Conservation (phyloP, 495 filamentous ascomycete genomes). For the Xylaria longipes region DNA sequence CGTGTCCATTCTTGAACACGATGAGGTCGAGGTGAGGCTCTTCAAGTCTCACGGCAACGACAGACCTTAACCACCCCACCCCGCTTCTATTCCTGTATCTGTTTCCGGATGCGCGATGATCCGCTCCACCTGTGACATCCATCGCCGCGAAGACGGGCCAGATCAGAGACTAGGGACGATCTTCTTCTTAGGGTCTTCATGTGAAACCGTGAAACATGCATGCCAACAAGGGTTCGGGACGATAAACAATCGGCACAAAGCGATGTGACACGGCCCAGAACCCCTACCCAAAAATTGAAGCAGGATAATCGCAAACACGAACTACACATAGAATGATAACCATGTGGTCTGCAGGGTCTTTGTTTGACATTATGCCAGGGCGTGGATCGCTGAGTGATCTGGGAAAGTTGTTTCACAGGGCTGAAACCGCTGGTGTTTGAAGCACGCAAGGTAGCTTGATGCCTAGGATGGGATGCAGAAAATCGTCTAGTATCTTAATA, state of each 20-base stretch:
- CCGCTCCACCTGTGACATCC: conserved; percentile 13
- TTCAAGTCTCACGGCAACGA: conserved; percentile 14
- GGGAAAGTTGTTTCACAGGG: conserved; percentile 17
- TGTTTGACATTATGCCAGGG: conserved; percentile 5
- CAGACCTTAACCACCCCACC: conserved; percentile 11
- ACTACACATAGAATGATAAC: background rate
- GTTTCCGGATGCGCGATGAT: conserved; percentile 24
- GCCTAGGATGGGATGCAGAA: background rate
- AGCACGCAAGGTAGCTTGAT: conserved; percentile 16
- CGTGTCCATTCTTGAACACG: background rate
- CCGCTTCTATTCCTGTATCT: conserved; percentile 18
- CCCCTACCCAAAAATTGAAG: conserved; percentile 2
- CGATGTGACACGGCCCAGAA: conserved; percentile 22
- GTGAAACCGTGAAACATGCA: conserved; percentile 24
- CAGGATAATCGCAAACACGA: conserved; percentile 15
- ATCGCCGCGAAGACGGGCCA: conserved; percentile 14
- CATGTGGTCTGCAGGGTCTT: conserved; percentile 20
- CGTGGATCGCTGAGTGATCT: conserved; percentile 13
- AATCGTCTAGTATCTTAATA: conserved; percentile 1
- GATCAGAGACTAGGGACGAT: background rate
- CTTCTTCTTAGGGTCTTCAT: background rate
- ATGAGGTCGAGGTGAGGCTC: conserved; percentile 10
- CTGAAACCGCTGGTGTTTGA: conserved; percentile 5
- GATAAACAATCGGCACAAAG: conserved; percentile 7
- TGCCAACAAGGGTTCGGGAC: conserved; percentile 11